Conservation (phyloP, 2,329 filamentous ascomycete genomes). For the Arthrinium puccinioides region DNA sequence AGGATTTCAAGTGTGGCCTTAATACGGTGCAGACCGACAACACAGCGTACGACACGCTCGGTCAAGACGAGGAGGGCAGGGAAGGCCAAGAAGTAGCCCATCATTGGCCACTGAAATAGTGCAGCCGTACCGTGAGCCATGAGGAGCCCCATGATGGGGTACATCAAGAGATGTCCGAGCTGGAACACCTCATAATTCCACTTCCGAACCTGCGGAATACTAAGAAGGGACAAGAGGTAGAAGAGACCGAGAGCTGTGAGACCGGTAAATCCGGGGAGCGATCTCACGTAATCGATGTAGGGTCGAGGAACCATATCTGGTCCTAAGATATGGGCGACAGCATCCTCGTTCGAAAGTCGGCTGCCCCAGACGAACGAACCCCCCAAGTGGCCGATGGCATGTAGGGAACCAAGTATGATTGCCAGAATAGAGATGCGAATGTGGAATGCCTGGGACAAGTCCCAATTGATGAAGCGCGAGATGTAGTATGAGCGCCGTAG, state of each 20-base stretch:
- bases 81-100: slow-evolving; percentile 49
- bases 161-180: slow-evolving; percentile 49
- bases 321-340: slow-evolving; percentile 36
- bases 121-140: slow-evolving; percentile 45
- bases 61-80: slow-evolving; percentile 42
- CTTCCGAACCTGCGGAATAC: slow-evolving; percentile 40
- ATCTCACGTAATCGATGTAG: slow-evolving; percentile 39
- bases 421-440: slow-evolving; percentile 45
- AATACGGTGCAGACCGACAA: slow-evolving; percentile 40
- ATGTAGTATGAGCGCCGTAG: slow-evolving; percentile 42
- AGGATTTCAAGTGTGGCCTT: slow-evolving; percentile 38
- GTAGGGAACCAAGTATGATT: slow-evolving; percentile 41
- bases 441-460: slow-evolving; percentile 47
- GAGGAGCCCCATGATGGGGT: slow-evolving; percentile 47
- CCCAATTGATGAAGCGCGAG: slow-evolving; percentile 50
- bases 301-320: slow-evolving; percentile 32
- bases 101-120: slow-evolving; percentile 47
- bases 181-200: slow-evolving; percentile 52
- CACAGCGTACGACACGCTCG: slow-evolving; percentile 38
- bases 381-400: slow-evolving; percentile 45
- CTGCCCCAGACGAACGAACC: slow-evolving; percentile 46
- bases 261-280: slow-evolving; percentile 42
- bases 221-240: slow-evolving; percentile 39
- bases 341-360: slow-evolving; percentile 31
- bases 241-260: slow-evolving; percentile 41